phyloP scores from a whole-genome alignment of 108 stramenopile genomes.

The Nannochloropsis gaditana region DNA sequence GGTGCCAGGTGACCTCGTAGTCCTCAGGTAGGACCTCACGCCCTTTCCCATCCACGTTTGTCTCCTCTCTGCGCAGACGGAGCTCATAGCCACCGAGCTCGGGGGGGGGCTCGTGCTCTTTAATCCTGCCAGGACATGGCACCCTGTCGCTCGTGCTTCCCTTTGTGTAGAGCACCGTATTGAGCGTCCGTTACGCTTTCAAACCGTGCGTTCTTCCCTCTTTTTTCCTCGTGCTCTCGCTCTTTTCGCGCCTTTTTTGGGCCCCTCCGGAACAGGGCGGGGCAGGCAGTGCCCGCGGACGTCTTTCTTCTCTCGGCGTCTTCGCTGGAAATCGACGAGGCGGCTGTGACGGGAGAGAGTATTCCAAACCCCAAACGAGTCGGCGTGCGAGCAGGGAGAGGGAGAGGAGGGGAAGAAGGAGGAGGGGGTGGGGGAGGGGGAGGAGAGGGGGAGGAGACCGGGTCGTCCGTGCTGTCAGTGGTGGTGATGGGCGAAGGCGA shows the following conservation, averaged over 20 bases:
- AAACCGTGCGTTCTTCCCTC: neutral
- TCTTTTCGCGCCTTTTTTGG: no score
- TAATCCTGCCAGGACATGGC: no score
- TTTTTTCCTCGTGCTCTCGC: neutral
- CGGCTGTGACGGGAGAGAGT: neutral
- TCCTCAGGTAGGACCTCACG: neutral
- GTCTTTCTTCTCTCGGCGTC: neutral
- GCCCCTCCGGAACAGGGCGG: neutral
- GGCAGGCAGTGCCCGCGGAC: neutral
- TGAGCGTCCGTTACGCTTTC: no score
- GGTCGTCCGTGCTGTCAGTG: neutral
- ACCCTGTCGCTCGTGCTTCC: no score
- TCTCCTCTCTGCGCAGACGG: no score
- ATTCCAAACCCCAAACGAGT: neutral
- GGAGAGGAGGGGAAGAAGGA: neutral
- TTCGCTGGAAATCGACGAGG: neutral
- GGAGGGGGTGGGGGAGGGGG: neutral
- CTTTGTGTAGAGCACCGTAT: no score
- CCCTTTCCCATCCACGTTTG: no score
- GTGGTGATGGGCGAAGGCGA: neutral
- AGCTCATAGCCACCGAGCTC: no score
- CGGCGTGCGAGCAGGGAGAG: neutral
- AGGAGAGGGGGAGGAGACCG: neutral
- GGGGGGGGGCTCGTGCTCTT: no score
- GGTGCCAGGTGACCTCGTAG: neutral